phyloP scores from a whole-genome alignment of 2,329 filamentous ascomycete species.

The Sporothrix curviconia region DNA sequence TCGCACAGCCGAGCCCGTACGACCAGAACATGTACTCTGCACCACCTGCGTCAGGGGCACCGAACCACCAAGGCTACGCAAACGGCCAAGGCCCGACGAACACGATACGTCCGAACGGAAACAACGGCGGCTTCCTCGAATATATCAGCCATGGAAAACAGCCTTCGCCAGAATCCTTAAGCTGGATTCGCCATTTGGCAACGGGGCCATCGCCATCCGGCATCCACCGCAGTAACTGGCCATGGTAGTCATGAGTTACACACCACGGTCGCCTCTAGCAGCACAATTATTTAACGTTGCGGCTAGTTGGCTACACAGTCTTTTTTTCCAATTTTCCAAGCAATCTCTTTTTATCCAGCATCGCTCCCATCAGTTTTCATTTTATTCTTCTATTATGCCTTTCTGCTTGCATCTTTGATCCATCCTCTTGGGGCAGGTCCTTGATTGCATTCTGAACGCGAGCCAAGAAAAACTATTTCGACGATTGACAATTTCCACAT shows the following conservation, averaged over 20 bases:
- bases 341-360: no score
- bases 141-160: slow-evolving; percentile 47
- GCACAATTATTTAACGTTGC: slow-evolving; percentile 12
- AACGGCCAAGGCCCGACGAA: not conserved
- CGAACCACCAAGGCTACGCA: not conserved
- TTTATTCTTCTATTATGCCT: not conserved
- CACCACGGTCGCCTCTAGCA: not conserved
- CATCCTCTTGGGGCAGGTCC: slow-evolving; percentile 4
- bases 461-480: slow-evolving; percentile 11
- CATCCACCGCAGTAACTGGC: no score
- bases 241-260: no score
- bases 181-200: slow-evolving; percentile 20
- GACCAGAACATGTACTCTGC: slow-evolving; percentile 14
- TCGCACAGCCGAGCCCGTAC: no score
- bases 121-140: slow-evolving; percentile 24
- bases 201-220: slow-evolving; percentile 6
- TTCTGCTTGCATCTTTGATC: not conserved
- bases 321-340: not conserved
- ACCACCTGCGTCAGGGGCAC: slow-evolving; percentile 4
- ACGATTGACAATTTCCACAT: slow-evolving; percentile 13
- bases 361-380: not conserved
- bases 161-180: slow-evolving; percentile 49
- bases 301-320: not conserved
- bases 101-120: slow-evolving; percentile 6
- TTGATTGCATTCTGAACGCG: slow-evolving; percentile 8